Base-by-base conservation (phyloP, 768 basidiomycete species). In the Clitopilus hobsonii region DNA sequence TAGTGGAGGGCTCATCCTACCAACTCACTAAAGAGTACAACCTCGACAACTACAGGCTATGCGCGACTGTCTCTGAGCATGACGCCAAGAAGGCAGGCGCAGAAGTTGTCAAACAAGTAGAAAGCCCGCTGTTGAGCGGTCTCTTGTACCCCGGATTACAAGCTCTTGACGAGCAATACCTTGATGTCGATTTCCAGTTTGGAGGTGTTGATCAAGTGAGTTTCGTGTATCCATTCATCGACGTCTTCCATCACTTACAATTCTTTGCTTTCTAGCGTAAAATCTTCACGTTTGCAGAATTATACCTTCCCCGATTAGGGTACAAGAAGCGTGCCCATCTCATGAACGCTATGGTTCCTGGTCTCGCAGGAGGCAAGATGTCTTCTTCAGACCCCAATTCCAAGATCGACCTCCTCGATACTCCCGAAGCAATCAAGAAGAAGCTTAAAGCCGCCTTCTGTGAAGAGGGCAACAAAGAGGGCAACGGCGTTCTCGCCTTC, bases 81-180 rank as follows among this genome's bases (percentile, higher is more conserved):
- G 97, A 98, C 61, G 94, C 96, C 23, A 96, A 96, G 69, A 97
- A 97, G 70, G 97, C 97, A 0, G 97, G 97, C 5, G 95, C 97
- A 1, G 97, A 98, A 68, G 97, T 98, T 54, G 97, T 99, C 61
- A 98, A 98, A 70, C 96, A 98, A 70, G 91, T 95, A 5, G 91
- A 94, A 58, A 93, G 88, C 64, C 91, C 94, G 0, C 74, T 95
- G 50, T 75, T 99, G 53, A 94, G 92, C 58, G 94, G 94, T 1
- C 70, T 98, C 58, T 80, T 99, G 54, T 98, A 99, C 79, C 97
- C 97, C 0, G 94, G 95, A 32, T 71, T 99, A 38, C 97, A 99
- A 63, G 95, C 97, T 8, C 83, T 99, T 24, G 97, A 99, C 62
- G 97, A 99, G 70, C 86, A 98, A 73, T 98, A 98, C 79, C 82